These are phyloP conservation scores for Coleophoma cylindrospora DNA, from an alignment of 2,329 filamentous ascomycete species.

Conservation along the genomic window DNA sequence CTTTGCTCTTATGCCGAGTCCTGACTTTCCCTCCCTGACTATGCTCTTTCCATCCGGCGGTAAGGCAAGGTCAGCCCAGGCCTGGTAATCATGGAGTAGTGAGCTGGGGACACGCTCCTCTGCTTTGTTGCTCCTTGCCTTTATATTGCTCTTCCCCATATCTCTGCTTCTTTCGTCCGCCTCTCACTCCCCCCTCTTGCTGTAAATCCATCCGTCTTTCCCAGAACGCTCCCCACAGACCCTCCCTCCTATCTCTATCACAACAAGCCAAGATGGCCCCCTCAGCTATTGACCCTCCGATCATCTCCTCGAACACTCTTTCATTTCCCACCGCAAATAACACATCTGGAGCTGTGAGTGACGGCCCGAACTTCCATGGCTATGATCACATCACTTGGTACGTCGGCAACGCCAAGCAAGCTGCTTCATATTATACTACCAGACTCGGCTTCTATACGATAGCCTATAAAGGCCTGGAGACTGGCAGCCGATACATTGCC, in stretches of 20 bases:
- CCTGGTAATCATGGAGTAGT: no score
- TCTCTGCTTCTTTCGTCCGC: neutral
- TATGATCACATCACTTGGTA: constrained; percentile 96
- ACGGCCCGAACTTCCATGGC: constrained; percentile 60
- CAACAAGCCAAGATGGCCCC: constrained; percentile 5
- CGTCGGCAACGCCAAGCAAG: constrained; percentile 95
- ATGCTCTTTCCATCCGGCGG: no score
- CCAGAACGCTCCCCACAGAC: constrained; percentile 3
- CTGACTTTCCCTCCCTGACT: no score
- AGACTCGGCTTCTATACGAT: constrained; percentile 81
- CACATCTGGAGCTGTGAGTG: constrained; percentile 49
- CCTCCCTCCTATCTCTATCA: constrained; percentile 10
- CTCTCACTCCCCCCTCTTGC: neutral
- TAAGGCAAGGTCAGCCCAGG: no score
- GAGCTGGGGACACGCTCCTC: neutral
- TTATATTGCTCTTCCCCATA: neutral
- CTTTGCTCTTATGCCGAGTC: neutral
- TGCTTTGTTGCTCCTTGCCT: neutral
- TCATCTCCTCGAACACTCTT: constrained; percentile 22
- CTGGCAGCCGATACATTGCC: constrained; percentile 73
- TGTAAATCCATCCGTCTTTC: constrained; percentile 4
- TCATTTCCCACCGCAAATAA: constrained; percentile 35
- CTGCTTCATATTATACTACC: constrained; percentile 80
- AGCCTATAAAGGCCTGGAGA: constrained; percentile 86
- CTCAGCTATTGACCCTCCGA: constrained; percentile 12